Percentiles rank a stretch among this genome's conserved stretches.
Conservation (phyloP, 495 filamentous ascomycete species). For the Annulohypoxylon stygium region DNA sequence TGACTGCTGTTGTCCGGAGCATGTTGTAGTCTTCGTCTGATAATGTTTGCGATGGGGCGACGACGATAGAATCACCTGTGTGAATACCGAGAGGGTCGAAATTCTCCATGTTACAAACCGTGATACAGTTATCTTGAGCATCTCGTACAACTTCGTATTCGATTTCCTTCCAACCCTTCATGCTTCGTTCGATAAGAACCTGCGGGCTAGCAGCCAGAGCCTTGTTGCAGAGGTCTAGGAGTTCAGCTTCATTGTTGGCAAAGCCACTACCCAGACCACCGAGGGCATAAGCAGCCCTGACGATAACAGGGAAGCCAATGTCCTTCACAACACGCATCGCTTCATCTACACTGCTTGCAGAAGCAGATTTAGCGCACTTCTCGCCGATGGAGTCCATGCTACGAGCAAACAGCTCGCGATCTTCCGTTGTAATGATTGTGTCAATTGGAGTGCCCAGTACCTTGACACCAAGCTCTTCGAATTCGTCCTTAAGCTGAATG, state of each 20-base stretch:
- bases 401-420: slow-evolving; percentile 94
- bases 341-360: slow-evolving; percentile 87
- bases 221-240: slow-evolving; percentile 92
- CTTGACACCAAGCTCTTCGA: slow-evolving; percentile 87
- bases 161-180: slow-evolving; percentile 99
- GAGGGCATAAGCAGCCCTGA: slow-evolving; percentile 94
- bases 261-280: slow-evolving; percentile 97
- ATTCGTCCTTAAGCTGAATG: slow-evolving; percentile 96
- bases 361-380: slow-evolving; percentile 97
- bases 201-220: slow-evolving; percentile 96
- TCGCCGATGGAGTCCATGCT: slow-evolving; percentile 99
- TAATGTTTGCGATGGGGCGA: slow-evolving; percentile 95
- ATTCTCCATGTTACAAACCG: slow-evolving; percentile 99
- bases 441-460: slow-evolving; percentile 97
- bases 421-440: slow-evolving; percentile 98
- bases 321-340: slow-evolving; percentile 84
- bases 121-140: slow-evolving; percentile 97
- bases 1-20: slow-evolving; percentile 97
- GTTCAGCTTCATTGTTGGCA: slow-evolving; percentile 87
- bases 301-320: slow-evolving; percentile 96
- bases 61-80: slow-evolving; percentile 98
- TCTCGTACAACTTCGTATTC: slow-evolving; percentile 99
- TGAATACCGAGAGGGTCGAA: slow-evolving; percentile 99
- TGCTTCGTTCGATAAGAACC: slow-evolving; percentile 94
- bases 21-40: slow-evolving; percentile 99